Evolutionary conservation across 441 rosid species (phyloP).

Genomic region (Arabidopsis lyrata): DNA sequence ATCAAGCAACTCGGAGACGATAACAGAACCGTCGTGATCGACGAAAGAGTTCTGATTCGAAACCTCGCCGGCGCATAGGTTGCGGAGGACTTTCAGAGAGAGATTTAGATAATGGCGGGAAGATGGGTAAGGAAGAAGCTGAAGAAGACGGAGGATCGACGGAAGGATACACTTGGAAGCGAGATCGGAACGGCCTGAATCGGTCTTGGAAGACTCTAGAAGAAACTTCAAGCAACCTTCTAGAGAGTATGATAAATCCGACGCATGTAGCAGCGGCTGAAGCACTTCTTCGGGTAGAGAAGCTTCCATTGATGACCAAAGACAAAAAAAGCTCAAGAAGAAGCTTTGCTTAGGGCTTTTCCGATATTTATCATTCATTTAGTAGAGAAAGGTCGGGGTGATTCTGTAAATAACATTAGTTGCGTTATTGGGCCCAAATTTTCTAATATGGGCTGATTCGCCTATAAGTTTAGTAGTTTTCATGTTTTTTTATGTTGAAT

Average conservation of each 20-base stretch:
- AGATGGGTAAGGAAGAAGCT: slow-evolving; percentile 47
- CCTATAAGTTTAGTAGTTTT: too few species aligned
- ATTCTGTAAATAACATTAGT: too few species aligned
- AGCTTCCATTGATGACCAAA: slow-evolving; percentile 35
- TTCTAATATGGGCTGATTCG: too few species aligned
- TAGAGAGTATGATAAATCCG: slow-evolving; percentile 49
- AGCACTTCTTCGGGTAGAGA: slow-evolving; percentile 44
- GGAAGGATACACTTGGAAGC: slow-evolving; percentile 62
- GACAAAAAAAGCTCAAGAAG: neutral
- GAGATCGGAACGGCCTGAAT: slow-evolving; percentile 62
- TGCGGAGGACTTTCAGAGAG: slow-evolving; percentile 68
- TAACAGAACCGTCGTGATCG: slow-evolving; percentile 49
- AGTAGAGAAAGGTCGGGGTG: too few species aligned
- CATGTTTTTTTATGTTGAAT: neutral
- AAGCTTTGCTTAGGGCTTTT: neutral
- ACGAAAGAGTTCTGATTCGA: slow-evolving; percentile 66
- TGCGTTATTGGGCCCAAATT: too few species aligned
- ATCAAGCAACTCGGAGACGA: slow-evolving; percentile 48
- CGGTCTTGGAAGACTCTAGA: slow-evolving; percentile 50
- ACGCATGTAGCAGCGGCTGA: slow-evolving; percentile 51
- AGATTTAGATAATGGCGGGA: slow-evolving; percentile 47
- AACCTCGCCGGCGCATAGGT: slow-evolving; percentile 81
- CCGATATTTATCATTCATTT: neutral
- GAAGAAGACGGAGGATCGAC: slow-evolving; percentile 51
- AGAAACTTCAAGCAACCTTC: slow-evolving; percentile 60